A percentile compares a stretch with the other conserved stretches of the same genome.
Conservation (phyloP, 139 green algal species). For the Coelastrella sp. region DNA sequence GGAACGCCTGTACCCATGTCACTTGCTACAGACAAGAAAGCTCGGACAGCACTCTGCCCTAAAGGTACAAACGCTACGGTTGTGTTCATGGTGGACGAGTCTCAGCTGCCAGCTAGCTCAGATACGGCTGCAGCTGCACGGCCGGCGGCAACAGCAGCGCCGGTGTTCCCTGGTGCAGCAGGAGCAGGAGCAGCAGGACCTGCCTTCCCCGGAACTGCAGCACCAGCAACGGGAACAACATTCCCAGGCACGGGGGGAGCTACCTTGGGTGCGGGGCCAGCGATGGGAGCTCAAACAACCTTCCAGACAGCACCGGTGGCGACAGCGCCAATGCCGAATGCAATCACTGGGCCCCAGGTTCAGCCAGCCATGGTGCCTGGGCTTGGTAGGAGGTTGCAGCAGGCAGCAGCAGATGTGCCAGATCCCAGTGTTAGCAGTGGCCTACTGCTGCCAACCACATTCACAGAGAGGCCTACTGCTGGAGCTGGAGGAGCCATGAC, state of each 20-base stretch:
- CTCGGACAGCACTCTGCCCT: conserved; percentile 10
- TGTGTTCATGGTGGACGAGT: neutral
- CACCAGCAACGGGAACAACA: neutral
- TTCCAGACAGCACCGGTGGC: neutral
- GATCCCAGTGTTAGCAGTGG: neutral
- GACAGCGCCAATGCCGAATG: neutral
- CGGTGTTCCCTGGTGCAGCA: neutral
- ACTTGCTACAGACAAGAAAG: conserved; percentile 13
- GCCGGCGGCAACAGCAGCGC: neutral
- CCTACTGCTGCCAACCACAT: conserved; percentile 35
- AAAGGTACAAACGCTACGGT: conserved; percentile 29
- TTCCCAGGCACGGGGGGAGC: neutral
- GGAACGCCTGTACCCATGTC: neutral
- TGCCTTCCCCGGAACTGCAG: neutral
- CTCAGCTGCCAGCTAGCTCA: neutral
- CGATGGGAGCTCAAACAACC: neutral
- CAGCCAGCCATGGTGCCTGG: neutral
- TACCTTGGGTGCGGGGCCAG: neutral
- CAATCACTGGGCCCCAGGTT: neutral
- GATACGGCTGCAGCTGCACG: neutral
- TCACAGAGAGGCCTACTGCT: neutral
- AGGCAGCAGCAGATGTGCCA: neutral
- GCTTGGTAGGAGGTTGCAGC: neutral
- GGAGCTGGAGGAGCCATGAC: neutral
- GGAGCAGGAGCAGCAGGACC: neutral